Percentiles rank a stretch among this genome's conserved stretches.
These are phyloP conservation scores for Prosopis cineraria DNA, from an alignment of 306 rosid genomes.

Conservation along the genomic window DNA sequence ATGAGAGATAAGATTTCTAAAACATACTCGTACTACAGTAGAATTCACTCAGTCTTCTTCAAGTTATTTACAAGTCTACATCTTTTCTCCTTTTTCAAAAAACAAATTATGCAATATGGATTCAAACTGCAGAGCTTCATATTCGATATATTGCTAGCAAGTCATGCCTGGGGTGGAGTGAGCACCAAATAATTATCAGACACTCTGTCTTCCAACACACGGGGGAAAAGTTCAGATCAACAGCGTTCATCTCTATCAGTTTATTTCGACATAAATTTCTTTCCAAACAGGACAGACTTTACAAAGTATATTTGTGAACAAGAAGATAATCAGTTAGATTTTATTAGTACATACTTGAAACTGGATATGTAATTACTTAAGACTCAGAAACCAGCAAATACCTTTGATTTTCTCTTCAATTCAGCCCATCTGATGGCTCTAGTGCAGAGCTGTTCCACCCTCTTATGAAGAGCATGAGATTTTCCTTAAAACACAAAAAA, in stretches of 20 bases:
- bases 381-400: constrained; percentile 27
- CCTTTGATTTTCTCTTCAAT: constrained; percentile 54
- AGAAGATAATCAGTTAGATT: background rate
- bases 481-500: constrained; percentile 44
- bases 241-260: constrained; percentile 8
- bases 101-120: constrained; percentile 14
- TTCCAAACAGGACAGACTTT: background rate
- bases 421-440: constrained; percentile 59
- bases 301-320: background rate
- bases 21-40: constrained; percentile 5
- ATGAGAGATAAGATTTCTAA: constrained; percentile 1
- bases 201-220: background rate
- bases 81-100: background rate
- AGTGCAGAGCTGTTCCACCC: constrained; percentile 59
- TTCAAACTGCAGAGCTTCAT: constrained; percentile 4
- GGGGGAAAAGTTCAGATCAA: background rate
- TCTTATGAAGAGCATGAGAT: constrained; percentile 60
- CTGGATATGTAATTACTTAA: background rate
- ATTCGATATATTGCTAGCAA: constrained; percentile 9
- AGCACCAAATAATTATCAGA: constrained; percentile 2
- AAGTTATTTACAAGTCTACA: background rate
- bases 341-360: constrained; percentile 15
- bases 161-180: constrained; percentile 1
- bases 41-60: background rate
- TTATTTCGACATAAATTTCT: background rate